Percentiles rank a stretch among this genome's conserved stretches.
Evolutionary conservation across 768 basidiomycete genomes (phyloP).

Genomic region (Mycena leptocephala): DNA sequence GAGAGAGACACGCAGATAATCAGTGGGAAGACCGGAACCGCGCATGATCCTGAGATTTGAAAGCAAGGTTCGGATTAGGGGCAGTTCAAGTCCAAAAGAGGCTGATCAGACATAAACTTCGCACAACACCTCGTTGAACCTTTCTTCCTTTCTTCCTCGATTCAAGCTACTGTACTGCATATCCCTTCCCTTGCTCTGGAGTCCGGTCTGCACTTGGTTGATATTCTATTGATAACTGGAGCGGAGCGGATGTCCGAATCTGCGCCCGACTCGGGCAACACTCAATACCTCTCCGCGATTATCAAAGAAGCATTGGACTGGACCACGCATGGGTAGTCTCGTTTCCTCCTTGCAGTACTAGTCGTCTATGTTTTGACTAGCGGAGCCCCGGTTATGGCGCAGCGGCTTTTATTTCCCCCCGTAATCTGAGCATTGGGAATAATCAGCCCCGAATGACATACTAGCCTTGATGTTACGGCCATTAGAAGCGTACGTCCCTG

Average conservation of each 20-base stretch:
- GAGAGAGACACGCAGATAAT: constrained; percentile 8
- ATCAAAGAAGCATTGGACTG: background rate
- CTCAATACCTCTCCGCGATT: background rate
- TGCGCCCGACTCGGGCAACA: too few relatives aligned
- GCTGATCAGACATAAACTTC: background rate
- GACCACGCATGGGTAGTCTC: background rate
- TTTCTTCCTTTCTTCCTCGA: background rate
- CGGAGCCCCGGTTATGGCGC: too few relatives aligned
- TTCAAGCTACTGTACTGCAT: background rate
- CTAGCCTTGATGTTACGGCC: background rate
- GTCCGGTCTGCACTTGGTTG: background rate
- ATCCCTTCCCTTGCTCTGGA: background rate
- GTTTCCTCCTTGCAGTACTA: too few relatives aligned
- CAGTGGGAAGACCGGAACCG: background rate
- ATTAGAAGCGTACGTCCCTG: background rate
- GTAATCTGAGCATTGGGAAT: too few relatives aligned
- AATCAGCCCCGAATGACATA: background rate
- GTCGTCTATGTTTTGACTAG: too few relatives aligned
- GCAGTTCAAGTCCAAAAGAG: background rate
- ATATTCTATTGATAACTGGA: background rate
- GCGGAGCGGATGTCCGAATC: too few relatives aligned
- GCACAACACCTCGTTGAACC: background rate
- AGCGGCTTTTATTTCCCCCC: too few relatives aligned
- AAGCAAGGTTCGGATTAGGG: too few relatives aligned
- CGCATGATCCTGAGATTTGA: background rate